Evolutionary conservation across 495 filamentous ascomycete species (phyloP).

Genomic region (Chaetomium fimeti): DNA sequence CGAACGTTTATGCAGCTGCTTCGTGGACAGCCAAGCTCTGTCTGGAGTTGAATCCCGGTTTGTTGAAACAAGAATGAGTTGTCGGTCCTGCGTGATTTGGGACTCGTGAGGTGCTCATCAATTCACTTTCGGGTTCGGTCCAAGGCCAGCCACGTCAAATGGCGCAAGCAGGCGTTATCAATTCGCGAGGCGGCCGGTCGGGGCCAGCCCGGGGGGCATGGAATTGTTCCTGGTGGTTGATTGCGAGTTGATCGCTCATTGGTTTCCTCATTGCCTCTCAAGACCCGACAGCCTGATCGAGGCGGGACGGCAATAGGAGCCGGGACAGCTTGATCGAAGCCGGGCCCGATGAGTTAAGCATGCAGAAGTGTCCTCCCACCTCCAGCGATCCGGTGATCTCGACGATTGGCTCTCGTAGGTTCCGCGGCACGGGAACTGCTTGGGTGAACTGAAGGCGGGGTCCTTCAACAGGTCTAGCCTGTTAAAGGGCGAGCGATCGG

Average conservation of each 20-base stretch:
- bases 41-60: neutral
- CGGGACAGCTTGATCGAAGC: constrained; percentile 1
- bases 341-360: constrained; percentile 6
- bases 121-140: neutral
- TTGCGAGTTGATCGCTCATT: neutral
- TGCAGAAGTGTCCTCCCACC: constrained; percentile 5
- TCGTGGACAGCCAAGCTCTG: neutral
- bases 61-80: neutral
- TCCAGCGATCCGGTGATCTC: constrained; percentile 29
- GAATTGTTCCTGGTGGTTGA: neutral
- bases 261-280: neutral
- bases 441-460: constrained; percentile 2
- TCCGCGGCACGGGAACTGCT: constrained; percentile 13
- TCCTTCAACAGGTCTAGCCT: constrained; percentile 15
- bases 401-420: constrained; percentile 25
- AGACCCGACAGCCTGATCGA: neutral
- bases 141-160: neutral
- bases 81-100: too few species aligned
- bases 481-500: constrained; percentile 25
- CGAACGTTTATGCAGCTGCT: neutral
- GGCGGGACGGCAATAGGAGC: constrained; percentile 2
- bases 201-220: too few species aligned
- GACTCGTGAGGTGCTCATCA: neutral
- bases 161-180: neutral
- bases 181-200: too few species aligned